A percentile compares a stretch with the other conserved stretches of the same genome.
Evolutionary conservation across 1,139 yeast genomes (phyloP).

Genomic region (Debaryomyces coudertii): DNA sequence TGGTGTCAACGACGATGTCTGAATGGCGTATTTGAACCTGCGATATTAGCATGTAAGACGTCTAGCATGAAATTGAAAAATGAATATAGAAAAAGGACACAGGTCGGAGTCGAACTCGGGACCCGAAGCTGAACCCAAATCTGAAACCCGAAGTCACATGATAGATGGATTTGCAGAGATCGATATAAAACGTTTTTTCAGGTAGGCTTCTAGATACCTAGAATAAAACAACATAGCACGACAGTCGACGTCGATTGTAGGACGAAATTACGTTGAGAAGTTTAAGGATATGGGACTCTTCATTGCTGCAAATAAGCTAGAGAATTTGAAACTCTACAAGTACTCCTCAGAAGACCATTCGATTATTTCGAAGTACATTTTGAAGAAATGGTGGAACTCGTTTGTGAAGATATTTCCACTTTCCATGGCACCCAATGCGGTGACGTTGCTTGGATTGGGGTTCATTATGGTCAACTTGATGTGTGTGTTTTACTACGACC

Average conservation of each 20-base stretch:
- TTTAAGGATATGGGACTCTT: constrained; percentile 66
- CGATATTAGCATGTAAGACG: too few species aligned
- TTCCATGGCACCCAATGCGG: constrained; percentile 88
- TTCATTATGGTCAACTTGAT: constrained; percentile 68
- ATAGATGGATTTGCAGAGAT: neutral
- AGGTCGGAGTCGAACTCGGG: too few species aligned
- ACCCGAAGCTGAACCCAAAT: too few species aligned
- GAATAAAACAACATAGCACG: neutral
- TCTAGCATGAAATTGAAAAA: too few species aligned
- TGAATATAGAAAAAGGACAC: too few species aligned
- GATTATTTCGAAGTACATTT: constrained; percentile 67
- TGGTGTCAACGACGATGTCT: too few species aligned
- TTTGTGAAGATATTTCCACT: constrained; percentile 77
- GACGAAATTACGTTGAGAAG: neutral
- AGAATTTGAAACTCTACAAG: constrained; percentile 68
- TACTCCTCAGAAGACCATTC: constrained; percentile 83
- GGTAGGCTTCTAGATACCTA: neutral
- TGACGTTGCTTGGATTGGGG: constrained; percentile 75
- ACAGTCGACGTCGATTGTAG: neutral
- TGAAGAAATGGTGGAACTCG: constrained; percentile 78
- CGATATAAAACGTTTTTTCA: neutral
- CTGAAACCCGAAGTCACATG: too few species aligned
- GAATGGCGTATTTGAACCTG: too few species aligned
- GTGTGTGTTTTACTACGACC: constrained; percentile 74
- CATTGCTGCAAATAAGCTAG: constrained; percentile 61